phyloP scores from a whole-genome alignment of 2,329 filamentous ascomycete species.

The Epichloe gansuensis region DNA sequence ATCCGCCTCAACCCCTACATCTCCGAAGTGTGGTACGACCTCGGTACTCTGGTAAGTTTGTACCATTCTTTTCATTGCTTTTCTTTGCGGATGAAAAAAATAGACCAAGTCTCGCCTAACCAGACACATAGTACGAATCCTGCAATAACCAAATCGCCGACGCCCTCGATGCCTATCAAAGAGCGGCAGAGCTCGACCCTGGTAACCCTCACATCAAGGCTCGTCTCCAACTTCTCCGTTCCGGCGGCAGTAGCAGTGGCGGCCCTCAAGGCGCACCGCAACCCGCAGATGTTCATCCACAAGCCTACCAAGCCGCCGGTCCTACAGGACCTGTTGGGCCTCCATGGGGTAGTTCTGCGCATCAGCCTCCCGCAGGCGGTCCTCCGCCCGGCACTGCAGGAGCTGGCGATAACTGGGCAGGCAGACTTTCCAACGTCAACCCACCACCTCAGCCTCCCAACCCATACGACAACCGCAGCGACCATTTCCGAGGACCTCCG shows the following conservation, averaged over 20 bases:
- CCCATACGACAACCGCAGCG: constrained; percentile 62
- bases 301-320: constrained; percentile 76
- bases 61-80: constrained; percentile 22
- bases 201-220: constrained; percentile 93
- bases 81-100: background rate
- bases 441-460: constrained; percentile 64
- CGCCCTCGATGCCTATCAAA: constrained; percentile 87
- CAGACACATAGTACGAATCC: constrained; percentile 65
- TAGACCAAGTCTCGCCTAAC: constrained; percentile 16
- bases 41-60: constrained; percentile 70
- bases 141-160: constrained; percentile 98
- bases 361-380: constrained; percentile 36
- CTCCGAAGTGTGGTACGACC: constrained; percentile 97
- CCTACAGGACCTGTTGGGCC: constrained; percentile 74
- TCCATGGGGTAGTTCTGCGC: constrained; percentile 75
- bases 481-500: constrained; percentile 53
- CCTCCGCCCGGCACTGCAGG: constrained; percentile 52
- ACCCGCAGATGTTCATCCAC: constrained; percentile 90
- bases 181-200: constrained; percentile 88
- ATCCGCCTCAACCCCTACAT: constrained; percentile 97
- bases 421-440: constrained; percentile 68
- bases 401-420: constrained; percentile 43
- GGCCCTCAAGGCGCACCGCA: constrained; percentile 68
- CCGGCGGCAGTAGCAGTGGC: constrained; percentile 60
- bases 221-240: constrained; percentile 77